Evolutionary conservation across 169 alveolate genomes (phyloP), one percentile per base, ranked within the genome.

Genomic region (Pseudocohnilembus persalinus): DNA sequence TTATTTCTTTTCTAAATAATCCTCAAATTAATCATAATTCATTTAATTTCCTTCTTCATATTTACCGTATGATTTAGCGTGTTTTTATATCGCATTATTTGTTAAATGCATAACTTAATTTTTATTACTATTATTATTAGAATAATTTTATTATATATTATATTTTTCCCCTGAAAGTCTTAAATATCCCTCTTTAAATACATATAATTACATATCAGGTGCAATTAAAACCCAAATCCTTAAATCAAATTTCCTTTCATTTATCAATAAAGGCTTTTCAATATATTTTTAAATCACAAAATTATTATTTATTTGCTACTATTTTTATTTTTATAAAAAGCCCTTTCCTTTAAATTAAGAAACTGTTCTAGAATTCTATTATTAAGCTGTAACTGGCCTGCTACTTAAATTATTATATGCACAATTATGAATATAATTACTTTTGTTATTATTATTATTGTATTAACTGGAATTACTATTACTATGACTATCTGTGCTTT

Each of bases 11-110:
- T 88, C 88, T 76, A 89, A 83, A 88, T 79, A 92, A 65, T 89
- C 76, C 81, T 88, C 91, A 81, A 89, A 92, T 65, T 92, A 84
- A 82, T 85, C 31, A 76, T 85, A 92, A 35, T 93, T 90, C 1
- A 92, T 80, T 87, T 94, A 88, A 85, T 96, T 96, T 24, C 98
- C 98, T 76, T 92, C 95, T 87, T 96, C 98, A 87, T 89, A 92
- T 88, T 92, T 79, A 30, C 95, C 96, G 83, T 95, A 96, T 74
- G 90, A 81, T 16, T 83, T 74, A 27, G 93, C 83, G 65, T 91
- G 78, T 81, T 93, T 94, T 88, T 96, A 93, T 15, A 96, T 87
- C 29, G 98, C 97, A 85, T 96, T 95, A 85, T 96, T 96, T 1
- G 98, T 96, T n/a, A 96, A 79, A 89, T 96, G 98, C 35, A 94